A percentile compares a stretch with the other conserved stretches of the same genome.
These are phyloP conservation scores for Leucogyrophana mollusca DNA, from an alignment of 768 basidiomycete species.

Conservation along the genomic window DNA sequence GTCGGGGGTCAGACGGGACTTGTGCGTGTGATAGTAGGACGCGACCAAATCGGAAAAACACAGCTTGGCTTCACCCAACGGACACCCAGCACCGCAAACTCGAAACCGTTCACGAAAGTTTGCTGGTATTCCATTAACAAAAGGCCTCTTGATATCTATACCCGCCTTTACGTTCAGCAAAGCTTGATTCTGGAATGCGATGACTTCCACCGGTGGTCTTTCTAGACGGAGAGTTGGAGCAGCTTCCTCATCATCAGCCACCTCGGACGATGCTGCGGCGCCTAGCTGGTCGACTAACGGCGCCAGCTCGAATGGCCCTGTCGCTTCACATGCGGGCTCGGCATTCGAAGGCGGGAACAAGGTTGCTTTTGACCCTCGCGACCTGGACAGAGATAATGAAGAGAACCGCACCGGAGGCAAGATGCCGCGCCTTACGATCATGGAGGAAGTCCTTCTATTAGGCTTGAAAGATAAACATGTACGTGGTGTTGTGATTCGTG, in stretches of 20 bases:
- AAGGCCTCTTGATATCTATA: too few species aligned
- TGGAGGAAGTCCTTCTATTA: conserved; percentile 94
- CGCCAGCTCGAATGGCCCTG: conserved; percentile 25
- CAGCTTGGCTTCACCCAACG: too few species aligned
- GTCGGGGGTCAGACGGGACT: too few species aligned
- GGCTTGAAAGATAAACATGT: conserved; percentile 98
- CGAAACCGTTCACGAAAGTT: too few species aligned
- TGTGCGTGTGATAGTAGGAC: too few species aligned
- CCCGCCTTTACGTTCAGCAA: too few species aligned
- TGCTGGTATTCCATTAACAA: too few species aligned
- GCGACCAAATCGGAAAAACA: too few species aligned
- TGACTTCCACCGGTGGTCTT: conserved; percentile 54
- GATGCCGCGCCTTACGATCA: conserved; percentile 85
- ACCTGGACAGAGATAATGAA: conserved; percentile 72
- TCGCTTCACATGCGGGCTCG: conserved; percentile 65
- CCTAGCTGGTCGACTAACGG: conserved; percentile 28
- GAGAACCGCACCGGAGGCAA: conserved; percentile 65
- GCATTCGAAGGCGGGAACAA: conserved; percentile 85
- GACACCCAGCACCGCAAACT: too few species aligned
- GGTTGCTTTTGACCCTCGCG: conserved; percentile 92
- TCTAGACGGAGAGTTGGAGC: conserved; percentile 57
- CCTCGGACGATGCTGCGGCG: conserved; percentile 38
- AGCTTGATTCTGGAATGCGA: conserved; percentile 20
- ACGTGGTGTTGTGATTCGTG: conserved; percentile 19
- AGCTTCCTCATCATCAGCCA: conserved; percentile 32